phyloP scores from a whole-genome alignment of 441 rosid genomes.

The Euphorbia corollata region DNA sequence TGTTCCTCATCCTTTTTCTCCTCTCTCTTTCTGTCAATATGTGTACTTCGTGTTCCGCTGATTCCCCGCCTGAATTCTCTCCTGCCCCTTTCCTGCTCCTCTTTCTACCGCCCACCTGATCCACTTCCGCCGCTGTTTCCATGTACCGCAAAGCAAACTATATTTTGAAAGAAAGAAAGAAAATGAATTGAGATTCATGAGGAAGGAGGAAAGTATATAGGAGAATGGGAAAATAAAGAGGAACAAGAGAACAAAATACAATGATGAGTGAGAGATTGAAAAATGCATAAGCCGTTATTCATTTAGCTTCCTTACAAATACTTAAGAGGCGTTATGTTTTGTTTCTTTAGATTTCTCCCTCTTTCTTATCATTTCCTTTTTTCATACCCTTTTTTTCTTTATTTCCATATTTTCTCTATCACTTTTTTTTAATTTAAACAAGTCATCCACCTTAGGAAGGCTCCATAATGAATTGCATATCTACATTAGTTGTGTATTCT shows the following conservation, averaged over 20 bases:
- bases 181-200: neutral
- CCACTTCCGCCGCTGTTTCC: constrained; percentile 10
- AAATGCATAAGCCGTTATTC: constrained; percentile 35
- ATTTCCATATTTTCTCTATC: too few species aligned
- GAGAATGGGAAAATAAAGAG: neutral
- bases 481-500: too few species aligned
- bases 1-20: constrained; percentile 59
- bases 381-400: neutral
- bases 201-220: too few species aligned
- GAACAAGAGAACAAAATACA: constrained; percentile 25
- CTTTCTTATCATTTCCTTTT: neutral
- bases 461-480: too few species aligned
- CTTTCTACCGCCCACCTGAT: constrained; percentile 15
- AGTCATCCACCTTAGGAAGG: too few species aligned
- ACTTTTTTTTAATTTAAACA: too few species aligned
- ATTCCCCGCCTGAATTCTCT: constrained; percentile 20
- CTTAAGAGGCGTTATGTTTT: neutral
- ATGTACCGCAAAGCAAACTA: neutral
- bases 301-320: constrained; percentile 31
- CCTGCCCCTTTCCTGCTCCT: constrained; percentile 22
- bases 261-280: constrained; percentile 25
- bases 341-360: neutral
- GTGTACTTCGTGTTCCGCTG: constrained; percentile 41
- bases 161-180: too few species aligned
- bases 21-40: constrained; percentile 57